Evolutionary conservation across 345 rosid genomes (phyloP), one percentile per base, ranked within the genome.

Genomic region (Anacardium occidentale): DNA sequence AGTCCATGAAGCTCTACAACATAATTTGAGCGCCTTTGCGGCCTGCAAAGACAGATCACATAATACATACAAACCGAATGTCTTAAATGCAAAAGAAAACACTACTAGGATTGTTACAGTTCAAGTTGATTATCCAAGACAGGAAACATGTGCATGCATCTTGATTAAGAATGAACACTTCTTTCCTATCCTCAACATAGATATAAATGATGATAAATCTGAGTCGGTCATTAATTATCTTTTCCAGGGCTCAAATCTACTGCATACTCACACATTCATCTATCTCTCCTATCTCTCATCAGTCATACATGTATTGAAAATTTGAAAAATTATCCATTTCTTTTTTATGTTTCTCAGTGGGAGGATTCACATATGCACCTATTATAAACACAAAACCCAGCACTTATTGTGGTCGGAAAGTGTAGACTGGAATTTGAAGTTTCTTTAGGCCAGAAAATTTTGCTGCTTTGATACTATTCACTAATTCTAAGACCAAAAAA

Each of bases 1-100:
- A 64, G 75, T 72, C 98, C 98, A 94, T 24, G 91, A 90, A 81
- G 97, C 97, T 74, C 78, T 83, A 77, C 83, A 83, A 72, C 88
- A 87, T 64, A 94, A 78, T 73, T 82, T 83, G 57, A 94, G 77
- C 26, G 92, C 89, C 85, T 82, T 79, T 72, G 89, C 89, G 75
- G 97, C 96, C 98, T 92, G 88, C 75, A 80, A 84, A 82, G 63
- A 56, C 29, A 58, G 44, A 65, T 47, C 57, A 75, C 9, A 68
- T 48, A 25, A 73, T 20, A 50, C 64, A 60, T 15, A 47, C 15
- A 15, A 68, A 70, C 58, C 62, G 44, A 17, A 26, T 22, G 29
- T 26, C 48, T 69, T 47, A 10, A 53, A 51, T 18, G 62, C 53
- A 72, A 67, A 50, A 69, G 63, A 51, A 72, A 44, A 50, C 14